These are phyloP conservation scores for Musa beccarii DNA, from an alignment of 176 grass and related monocot genomes.

Conservation along the genomic window DNA sequence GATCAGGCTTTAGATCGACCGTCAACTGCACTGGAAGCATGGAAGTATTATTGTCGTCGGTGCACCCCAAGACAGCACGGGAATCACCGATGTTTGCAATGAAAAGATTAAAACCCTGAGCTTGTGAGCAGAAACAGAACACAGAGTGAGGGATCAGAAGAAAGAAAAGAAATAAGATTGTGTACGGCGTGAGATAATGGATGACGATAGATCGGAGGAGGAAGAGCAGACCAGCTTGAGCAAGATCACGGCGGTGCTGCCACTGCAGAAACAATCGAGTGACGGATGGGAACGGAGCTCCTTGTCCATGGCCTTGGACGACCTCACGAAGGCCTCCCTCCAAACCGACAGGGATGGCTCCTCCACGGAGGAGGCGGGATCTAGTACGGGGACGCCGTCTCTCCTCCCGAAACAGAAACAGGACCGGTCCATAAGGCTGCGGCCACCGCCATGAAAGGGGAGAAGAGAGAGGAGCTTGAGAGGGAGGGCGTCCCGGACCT, in stretches of 20 bases:
- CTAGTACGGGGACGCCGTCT: neutral
- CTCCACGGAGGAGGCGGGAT: neutral
- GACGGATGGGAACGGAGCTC: conserved; percentile 75
- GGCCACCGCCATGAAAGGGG: conserved; percentile 27
- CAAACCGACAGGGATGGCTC: conserved; percentile 36
- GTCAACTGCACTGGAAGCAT: conserved; percentile 74
- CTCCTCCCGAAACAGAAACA: neutral
- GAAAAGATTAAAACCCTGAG: conserved; percentile 69
- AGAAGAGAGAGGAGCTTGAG: conserved; percentile 65
- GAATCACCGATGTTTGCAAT: conserved; percentile 95
- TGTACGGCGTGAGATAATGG: neutral
- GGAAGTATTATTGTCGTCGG: conserved; percentile 28
- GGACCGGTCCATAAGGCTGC: neutral
- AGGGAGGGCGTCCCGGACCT: conserved; percentile 68
- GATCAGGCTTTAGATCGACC: conserved; percentile 92
- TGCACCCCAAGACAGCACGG: conserved; percentile 78
- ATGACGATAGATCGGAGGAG: conserved; percentile 2
- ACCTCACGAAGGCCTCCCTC: conserved; percentile 67
- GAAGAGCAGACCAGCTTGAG: conserved; percentile 53
- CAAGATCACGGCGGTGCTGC: conserved; percentile 85
- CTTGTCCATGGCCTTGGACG: conserved; percentile 91
- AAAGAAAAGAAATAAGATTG: conserved; percentile 1
- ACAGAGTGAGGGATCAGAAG: neutral
- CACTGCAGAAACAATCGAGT: conserved; percentile 78
- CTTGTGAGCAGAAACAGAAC: neutral